Base-by-base conservation (phyloP, 805 yeast genomes). In the Zygoascus ofunaensis region DNA sequence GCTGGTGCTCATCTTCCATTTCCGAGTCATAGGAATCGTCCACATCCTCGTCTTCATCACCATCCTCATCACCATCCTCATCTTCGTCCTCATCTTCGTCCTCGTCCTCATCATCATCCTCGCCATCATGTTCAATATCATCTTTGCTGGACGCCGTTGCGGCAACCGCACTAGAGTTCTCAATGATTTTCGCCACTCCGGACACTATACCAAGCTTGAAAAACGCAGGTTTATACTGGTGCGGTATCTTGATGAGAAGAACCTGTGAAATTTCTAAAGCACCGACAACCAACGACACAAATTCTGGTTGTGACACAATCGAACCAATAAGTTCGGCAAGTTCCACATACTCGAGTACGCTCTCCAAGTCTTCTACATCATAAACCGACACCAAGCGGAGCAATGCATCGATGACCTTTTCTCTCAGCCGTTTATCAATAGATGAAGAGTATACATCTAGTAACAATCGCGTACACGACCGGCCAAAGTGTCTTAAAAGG, bases 201-300 rank as follows among this genome's bases (percentile, higher is more conserved):
- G 70, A 61, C 3, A 80, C 57, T n/a, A 82, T 60, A 0, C 95
- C 95, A 54, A 86, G 94, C 44, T 83, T 72, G 53, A 75, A 81
- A 49, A 86, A 75, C 5, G 66, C 69, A 0, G 58, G 54, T 4
- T 77, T 55, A 45, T 74, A 79, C 1, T 59, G 47, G 1, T 61
- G 63, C 0, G 80, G 71, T 15, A 71, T 62, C 37, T 70, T 68
- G 4, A 60, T 58, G 0, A 77, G 61, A 41, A 84, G 57, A 2
- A 59, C 48, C 5, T 68, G 63, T 1, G 77, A 65, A 12, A 80
- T 60, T 1, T 72, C 61, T 10, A 82, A 60, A 0, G 82, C 69
- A 4, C 79, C 78, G 34, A 73, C 62, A 2, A 80, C 61, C 14
- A 77, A 58, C 4, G 71, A 55, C 2, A 52, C 44, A 30, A 48